These are phyloP conservation scores for Penicillium daleae DNA, from an alignment of 495 filamentous ascomycete genomes.

Conservation along the genomic window DNA sequence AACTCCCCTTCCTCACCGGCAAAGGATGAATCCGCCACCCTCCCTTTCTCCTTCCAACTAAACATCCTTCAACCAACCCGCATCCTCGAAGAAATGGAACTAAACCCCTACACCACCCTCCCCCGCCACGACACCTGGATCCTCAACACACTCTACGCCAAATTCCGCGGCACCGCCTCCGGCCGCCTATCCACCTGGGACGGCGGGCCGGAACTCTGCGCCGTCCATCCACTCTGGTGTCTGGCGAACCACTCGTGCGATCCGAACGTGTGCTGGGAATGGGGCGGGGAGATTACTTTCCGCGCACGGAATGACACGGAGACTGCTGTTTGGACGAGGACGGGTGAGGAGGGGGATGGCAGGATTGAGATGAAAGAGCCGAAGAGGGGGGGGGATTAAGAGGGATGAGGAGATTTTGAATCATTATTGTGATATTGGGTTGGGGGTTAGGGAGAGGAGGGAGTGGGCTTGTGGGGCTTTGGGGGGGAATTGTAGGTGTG, in stretches of 20 bases:
- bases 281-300: constrained; percentile 83
- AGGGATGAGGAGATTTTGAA: constrained; percentile 84
- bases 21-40: constrained; percentile 32
- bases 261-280: constrained; percentile 93
- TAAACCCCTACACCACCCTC: constrained; percentile 75
- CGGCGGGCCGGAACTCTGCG: constrained; percentile 77
- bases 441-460: constrained; percentile 76
- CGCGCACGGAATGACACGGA: constrained; percentile 46
- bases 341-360: constrained; percentile 29
- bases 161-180: constrained; percentile 90
- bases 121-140: constrained; percentile 83
- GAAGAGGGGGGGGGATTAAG: constrained; percentile 58
- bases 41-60: constrained; percentile 87
- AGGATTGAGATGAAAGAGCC: constrained; percentile 20
- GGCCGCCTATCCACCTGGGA: constrained; percentile 74
- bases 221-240: constrained; percentile 76
- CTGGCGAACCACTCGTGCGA: constrained; percentile 92
- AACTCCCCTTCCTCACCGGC: not conserved
- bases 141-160: constrained; percentile 87
- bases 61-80: constrained; percentile 84
- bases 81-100: constrained; percentile 86
- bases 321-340: constrained; percentile 50
- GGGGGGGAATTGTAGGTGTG: constrained; percentile 83
- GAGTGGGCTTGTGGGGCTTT: constrained; percentile 87
- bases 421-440: constrained; percentile 89